Evolutionary conservation across 2,329 filamentous ascomycete species (phyloP).

Genomic region (Shiraia bambusicola): DNA sequence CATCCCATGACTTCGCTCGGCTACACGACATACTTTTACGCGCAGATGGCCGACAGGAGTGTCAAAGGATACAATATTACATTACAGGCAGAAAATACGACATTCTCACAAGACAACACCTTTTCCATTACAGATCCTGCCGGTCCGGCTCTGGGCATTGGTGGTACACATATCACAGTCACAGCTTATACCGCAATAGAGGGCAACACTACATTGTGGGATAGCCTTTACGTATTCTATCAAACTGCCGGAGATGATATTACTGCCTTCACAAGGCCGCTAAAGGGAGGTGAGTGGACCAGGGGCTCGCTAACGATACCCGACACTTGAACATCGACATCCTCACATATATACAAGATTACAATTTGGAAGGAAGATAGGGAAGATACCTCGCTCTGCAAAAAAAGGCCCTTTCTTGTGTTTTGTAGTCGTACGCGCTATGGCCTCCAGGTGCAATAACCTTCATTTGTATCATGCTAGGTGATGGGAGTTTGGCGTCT

Average conservation of each 20-base stretch:
- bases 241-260: conserved; percentile 35
- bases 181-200: conserved; percentile 35
- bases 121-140: conserved; percentile 38
- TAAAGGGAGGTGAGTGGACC: conserved; percentile 33
- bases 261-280: conserved; percentile 28
- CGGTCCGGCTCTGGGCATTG: conserved; percentile 34
- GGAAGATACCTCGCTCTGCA: no score
- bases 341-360: not conserved
- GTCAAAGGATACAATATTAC: conserved; percentile 46
- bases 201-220: conserved; percentile 21
- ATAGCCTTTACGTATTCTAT: conserved; percentile 39
- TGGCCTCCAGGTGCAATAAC: no score
- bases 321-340: conserved; percentile 11
- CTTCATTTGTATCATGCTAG: no score
- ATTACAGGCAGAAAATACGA: conserved; percentile 45
- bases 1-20: conserved; percentile 45
- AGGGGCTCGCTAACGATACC: conserved; percentile 29
- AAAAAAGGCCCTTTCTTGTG: no score
- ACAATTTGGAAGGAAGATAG: not conserved
- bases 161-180: conserved; percentile 46
- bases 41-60: conserved; percentile 39
- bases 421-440: no score
- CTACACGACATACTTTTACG: conserved; percentile 48
- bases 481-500: no score
- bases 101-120: conserved; percentile 25